Conservation (phyloP, 768 basidiomycete species). For the Pholiota molesta region DNA sequence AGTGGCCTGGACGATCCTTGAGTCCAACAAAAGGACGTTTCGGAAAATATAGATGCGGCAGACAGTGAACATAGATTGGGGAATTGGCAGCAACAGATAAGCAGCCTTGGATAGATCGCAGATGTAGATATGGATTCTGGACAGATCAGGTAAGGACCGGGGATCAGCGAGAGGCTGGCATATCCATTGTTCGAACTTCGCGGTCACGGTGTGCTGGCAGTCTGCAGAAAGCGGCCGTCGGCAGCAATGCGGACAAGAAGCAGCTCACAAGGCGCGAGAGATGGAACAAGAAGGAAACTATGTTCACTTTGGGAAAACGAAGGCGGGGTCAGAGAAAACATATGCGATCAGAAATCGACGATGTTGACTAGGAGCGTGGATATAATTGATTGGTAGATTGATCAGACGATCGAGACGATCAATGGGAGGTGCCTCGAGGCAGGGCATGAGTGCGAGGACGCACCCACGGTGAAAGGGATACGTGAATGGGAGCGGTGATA, state of each 20-base stretch:
- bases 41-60: background rate
- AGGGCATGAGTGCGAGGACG: background rate
- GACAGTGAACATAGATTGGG: background rate
- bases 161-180: background rate
- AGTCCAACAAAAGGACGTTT: no score
- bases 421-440: background rate
- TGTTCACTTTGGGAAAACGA: background rate
- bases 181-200: background rate
- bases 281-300: no score
- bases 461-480: no score
- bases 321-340: background rate
- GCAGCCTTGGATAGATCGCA: background rate
- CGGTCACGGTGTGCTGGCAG: no score
- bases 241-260: background rate
- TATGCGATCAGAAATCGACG: background rate
- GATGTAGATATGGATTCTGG: background rate
- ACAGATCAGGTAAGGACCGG: background rate
- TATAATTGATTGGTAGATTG: background rate
- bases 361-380: background rate
- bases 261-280: no score
- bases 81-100: background rate
- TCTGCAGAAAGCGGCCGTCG: background rate
- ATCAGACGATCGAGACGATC: background rate
- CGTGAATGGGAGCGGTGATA: background rate
- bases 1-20: background rate